Evolutionary conservation across 176 grass and related monocot genomes (phyloP), one percentile per base, ranked within the genome.

Genomic region (Rhynchospora tenuis): DNA sequence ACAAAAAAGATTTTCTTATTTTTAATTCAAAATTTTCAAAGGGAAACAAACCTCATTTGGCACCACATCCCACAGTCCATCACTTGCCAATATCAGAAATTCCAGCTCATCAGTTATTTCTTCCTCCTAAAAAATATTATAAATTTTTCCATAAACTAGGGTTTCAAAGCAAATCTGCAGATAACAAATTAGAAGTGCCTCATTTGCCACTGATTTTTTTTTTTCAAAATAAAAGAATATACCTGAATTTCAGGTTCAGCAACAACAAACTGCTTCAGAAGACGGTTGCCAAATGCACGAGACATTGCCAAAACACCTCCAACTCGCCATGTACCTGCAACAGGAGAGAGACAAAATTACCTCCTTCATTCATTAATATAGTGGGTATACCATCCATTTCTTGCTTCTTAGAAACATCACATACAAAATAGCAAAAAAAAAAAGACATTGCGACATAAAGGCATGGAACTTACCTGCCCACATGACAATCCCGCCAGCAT

Each of bases 281-380:
- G 86, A 48, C 80, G 94, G 62, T 97, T 91, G n/a, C 94, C 94
- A 92, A 97, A 97, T 83, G 94, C 86, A 54, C 91, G 54, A 48
- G 94, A 94, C 94, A 97, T 97, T 70, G 94, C 94, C 85, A 97
- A 86, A 87, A 97, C 87, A 89, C 94, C 94, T 64, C 88, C 90
- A 70, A 97, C 92, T 82, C 94, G 91, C 94, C 94, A 97, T 73
- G 91, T 94, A 67, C 94, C 94, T 97, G 63, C 54, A 84, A 87
- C 83, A 81, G 15, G 10, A 80, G 27, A 29, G 29, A 82, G 54
- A 6, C 13, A 64, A 63, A 81, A 81, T 81, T 6, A 81, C 22
- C 42, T 45, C 22, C 13, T 50, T 19, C 13, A 82, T 67, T 68
- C 8, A 44, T 6, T 82, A 38, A 38, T 38, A 38, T 38, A 38